Evolutionary conservation across 1,284 basidiomycete species (phyloP).

Genomic region (Austroboletus olivaceoglutinosus): DNA sequence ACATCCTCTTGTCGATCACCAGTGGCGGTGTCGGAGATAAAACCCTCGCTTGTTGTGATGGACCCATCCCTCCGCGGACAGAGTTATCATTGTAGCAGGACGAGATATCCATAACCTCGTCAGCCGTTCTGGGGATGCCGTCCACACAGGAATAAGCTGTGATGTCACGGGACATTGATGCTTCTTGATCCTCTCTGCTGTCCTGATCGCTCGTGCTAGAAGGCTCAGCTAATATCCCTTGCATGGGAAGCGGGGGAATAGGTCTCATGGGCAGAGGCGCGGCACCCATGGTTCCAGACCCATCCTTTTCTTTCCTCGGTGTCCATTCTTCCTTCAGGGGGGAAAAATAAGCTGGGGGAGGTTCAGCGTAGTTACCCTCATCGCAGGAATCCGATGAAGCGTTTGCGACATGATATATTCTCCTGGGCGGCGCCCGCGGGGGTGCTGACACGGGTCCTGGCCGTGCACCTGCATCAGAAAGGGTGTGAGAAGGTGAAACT

Average conservation of each 20-base stretch:
- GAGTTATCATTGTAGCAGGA: conserved; percentile 14
- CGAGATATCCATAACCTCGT: conserved; percentile 31
- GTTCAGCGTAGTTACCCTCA: too few species aligned
- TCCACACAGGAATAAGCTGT: not conserved
- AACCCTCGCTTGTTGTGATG: not conserved
- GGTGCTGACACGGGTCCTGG: conserved; percentile 14
- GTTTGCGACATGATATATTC: conserved; percentile 42
- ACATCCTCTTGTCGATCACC: conserved; percentile 31
- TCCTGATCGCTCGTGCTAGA: conserved; percentile 6
- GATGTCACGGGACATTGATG: not conserved
- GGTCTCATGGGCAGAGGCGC: conserved; percentile 10
- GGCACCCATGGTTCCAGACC: not conserved
- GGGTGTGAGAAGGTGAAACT: not conserved
- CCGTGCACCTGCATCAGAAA: conserved; percentile 1
- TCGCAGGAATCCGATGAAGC: conserved; percentile 30
- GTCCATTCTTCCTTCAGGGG: conserved; percentile 11
- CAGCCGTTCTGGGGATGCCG: conserved; percentile 22
- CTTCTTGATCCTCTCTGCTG: conserved; percentile 1
- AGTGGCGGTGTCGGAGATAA: conserved; percentile 23
- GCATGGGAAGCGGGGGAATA: conserved; percentile 18
- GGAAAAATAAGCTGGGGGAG: conserved; percentile 46
- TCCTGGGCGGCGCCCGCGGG: conserved; percentile 35
- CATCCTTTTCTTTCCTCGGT: conserved; percentile 24
- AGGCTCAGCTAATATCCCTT: not conserved
- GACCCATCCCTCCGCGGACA: not conserved